Percentiles rank a stretch among this genome's conserved stretches.
phyloP scores from a whole-genome alignment of 2,329 filamentous ascomycete genomes.

The Trichoderma sp. region DNA sequence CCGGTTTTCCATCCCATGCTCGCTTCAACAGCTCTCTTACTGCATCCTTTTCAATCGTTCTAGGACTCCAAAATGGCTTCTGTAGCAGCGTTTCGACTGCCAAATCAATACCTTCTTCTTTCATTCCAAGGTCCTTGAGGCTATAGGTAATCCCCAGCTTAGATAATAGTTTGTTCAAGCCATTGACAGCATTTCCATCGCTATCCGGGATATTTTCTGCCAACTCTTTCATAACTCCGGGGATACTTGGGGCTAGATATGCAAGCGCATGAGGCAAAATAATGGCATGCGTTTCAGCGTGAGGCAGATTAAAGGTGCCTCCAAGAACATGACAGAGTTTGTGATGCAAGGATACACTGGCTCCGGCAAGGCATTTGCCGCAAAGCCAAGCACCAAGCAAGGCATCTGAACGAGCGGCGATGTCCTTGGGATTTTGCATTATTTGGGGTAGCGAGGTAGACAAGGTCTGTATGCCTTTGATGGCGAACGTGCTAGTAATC shows the following conservation, averaged over 20 bases:
- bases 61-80: slow-evolving; percentile 62
- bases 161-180: slow-evolving; percentile 56
- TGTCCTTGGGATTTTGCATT: slow-evolving; percentile 41
- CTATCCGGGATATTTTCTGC: slow-evolving; percentile 56
- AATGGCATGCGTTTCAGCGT: slow-evolving; percentile 66
- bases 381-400: slow-evolving; percentile 68
- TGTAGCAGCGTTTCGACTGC: slow-evolving; percentile 59
- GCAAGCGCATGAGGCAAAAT: slow-evolving; percentile 63
- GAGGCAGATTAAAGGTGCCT: slow-evolving; percentile 63
- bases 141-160: slow-evolving; percentile 54
- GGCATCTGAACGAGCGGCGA: slow-evolving; percentile 35
- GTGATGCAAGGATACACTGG: slow-evolving; percentile 66
- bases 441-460: slow-evolving; percentile 56
- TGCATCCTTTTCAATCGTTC: slow-evolving; percentile 51
- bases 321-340: slow-evolving; percentile 68
- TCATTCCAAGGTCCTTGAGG: slow-evolving; percentile 58
- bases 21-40: slow-evolving; percentile 59
- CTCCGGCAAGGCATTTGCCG: slow-evolving; percentile 59
- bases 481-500: slow-evolving; percentile 57
- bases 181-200: slow-evolving; percentile 58
- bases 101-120: slow-evolving; percentile 61
- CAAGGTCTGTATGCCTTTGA: slow-evolving; percentile 57
- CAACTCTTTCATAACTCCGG: slow-evolving; percentile 53
- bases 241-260: slow-evolving; percentile 60
- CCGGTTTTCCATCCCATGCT: slow-evolving; percentile 59